These are phyloP conservation scores for Phaffomyces thermotolerans DNA, from an alignment of 805 yeast genomes.

Conservation along the genomic window DNA sequence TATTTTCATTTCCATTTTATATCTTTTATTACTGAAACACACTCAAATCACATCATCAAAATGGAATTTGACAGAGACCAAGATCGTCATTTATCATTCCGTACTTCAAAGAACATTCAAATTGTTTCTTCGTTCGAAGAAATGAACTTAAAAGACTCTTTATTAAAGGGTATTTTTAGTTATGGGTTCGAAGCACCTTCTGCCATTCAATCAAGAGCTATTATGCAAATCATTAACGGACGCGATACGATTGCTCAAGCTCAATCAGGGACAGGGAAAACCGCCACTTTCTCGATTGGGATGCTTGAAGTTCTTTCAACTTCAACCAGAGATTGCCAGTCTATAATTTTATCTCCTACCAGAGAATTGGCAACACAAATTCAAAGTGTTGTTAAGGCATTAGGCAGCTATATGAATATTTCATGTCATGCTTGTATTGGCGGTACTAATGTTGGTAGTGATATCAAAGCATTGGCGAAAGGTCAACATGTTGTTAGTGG, in stretches of 20 bases:
- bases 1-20: background rate
- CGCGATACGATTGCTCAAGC: constrained; percentile 98
- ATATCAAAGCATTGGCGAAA: constrained; percentile 61
- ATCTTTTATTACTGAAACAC: background rate
- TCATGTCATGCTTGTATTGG: constrained; percentile 91
- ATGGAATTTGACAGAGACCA: constrained; percentile 57
- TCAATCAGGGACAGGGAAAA: constrained; percentile 98
- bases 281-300: constrained; percentile 95
- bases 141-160: constrained; percentile 61
- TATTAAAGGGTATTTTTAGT: constrained; percentile 63
- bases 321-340: constrained; percentile 71
- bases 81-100: constrained; percentile 55
- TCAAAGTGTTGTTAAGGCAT: constrained; percentile 74
- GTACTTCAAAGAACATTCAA: constrained; percentile 47
- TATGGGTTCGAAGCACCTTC: constrained; percentile 96
- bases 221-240: constrained; percentile 88
- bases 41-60: background rate
- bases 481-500: constrained; percentile 94
- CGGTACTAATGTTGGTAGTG: constrained; percentile 80
- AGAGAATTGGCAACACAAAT: constrained; percentile 94
- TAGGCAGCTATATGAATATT: constrained; percentile 84
- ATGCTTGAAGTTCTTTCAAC: constrained; percentile 82
- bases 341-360: constrained; percentile 88
- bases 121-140: constrained; percentile 66
- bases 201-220: constrained; percentile 96